A percentile compares a stretch with the other conserved stretches of the same genome.
Conservation (phyloP, 2,329 filamentous ascomycete genomes). For the Setomelanomma holmii region DNA sequence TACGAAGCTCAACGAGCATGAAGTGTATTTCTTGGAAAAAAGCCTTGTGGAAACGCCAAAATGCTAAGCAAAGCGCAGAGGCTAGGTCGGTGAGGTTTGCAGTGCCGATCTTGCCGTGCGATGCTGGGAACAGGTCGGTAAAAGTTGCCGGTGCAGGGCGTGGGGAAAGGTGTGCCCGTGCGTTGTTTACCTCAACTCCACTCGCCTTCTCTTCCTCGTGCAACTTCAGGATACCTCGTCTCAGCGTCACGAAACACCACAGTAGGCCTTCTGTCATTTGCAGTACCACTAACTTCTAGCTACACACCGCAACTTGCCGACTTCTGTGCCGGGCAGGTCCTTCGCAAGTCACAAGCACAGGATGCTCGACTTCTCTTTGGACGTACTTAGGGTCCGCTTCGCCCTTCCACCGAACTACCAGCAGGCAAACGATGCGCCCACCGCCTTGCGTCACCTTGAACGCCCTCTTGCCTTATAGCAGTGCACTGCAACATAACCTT, state of each 20-base stretch:
- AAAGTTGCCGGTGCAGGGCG: neutral
- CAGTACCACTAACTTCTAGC: neutral
- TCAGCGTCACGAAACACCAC: neutral
- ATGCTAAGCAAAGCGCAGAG: constrained; percentile 6
- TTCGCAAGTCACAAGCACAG: constrained; percentile 11
- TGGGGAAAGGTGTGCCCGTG: neutral
- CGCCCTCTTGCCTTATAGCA: constrained; percentile 2
- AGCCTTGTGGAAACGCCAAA: constrained; percentile 9
- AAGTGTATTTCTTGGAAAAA: neutral
- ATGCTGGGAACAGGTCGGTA: neutral
- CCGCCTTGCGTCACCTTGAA: neutral
- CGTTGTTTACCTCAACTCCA: neutral
- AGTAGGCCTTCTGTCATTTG: neutral
- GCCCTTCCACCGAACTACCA: neutral
- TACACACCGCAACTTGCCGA: neutral
- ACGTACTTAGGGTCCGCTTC: neutral
- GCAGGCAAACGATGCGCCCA: constrained; percentile 15
- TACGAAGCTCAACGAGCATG: constrained; percentile 6
- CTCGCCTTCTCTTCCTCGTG: neutral
- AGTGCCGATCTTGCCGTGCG: constrained; percentile 11
- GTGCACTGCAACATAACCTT: constrained; percentile 5
- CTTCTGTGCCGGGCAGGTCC: constrained; percentile 5
- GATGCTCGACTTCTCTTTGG: neutral
- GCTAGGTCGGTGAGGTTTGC: neutral
- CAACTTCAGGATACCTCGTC: neutral